phyloP scores from a whole-genome alignment of 148 eudicot genomes.

The Vaccinium darrowii region DNA sequence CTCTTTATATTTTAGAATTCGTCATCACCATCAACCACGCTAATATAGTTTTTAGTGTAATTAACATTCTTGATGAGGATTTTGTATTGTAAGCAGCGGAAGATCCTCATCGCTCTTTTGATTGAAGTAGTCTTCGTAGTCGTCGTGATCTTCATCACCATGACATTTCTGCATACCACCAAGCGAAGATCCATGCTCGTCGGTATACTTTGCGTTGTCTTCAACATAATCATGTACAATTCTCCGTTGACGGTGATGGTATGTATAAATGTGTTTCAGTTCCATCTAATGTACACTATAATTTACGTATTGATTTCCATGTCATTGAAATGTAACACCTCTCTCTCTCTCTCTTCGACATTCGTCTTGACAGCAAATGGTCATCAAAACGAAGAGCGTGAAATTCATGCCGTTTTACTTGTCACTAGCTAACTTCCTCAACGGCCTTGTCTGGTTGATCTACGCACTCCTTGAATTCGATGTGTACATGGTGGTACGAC shows the following conservation, averaged over 20 bases:
- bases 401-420: constrained; percentile 82
- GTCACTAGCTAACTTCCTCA: constrained; percentile 60
- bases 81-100: constrained; percentile 32
- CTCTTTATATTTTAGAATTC: too few species aligned
- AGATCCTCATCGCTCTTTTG: constrained; percentile 26
- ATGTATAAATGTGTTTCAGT: constrained; percentile 3
- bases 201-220: constrained; percentile 52
- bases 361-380: constrained; percentile 32
- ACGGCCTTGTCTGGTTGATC: constrained; percentile 55
- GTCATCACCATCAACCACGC: too few species aligned
- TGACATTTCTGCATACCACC: constrained; percentile 37
- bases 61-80: too few species aligned
- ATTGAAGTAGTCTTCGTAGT: constrained; percentile 38
- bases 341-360: neutral
- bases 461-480: constrained; percentile 60
- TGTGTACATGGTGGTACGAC: neutral
- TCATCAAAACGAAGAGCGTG: constrained; percentile 73
- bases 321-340: neutral
- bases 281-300: too few species aligned
- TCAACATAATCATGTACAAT: constrained; percentile 61
- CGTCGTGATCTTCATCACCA: constrained; percentile 26
- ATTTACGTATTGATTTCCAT: neutral
- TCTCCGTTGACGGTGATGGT: constrained; percentile 81
- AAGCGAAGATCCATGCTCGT: constrained; percentile 46
- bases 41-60: too few species aligned